Evolutionary conservation across 2,329 filamentous ascomycete genomes (phyloP), one percentile per base, ranked within the genome.

Genomic region (Amesomyces nigricolor): DNA sequence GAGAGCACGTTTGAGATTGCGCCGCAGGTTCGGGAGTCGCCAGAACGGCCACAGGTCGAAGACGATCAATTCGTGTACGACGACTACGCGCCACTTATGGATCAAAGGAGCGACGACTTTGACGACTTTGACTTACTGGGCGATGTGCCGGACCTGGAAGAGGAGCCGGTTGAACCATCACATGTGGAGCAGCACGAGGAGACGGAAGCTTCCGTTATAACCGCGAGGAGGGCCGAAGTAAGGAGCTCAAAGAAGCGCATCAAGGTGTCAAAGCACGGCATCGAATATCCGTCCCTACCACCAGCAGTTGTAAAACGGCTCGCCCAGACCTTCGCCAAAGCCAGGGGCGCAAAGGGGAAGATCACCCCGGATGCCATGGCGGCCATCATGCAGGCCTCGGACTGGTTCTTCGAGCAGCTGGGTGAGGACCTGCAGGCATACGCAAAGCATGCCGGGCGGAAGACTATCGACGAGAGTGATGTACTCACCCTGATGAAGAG

Each of bases 401-500:
- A 95, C 59, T 94, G 89, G 87, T 96, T 91, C 70, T 95, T 96
- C 68, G 89, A 95, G 71, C 91, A 96, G 70, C 75, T 88, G 2
- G 84, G 88, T 47, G 87, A 91, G 58, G 90, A 95, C 66, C 72
- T 96, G 53, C 81, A 82, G 11, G 86, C 85, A 2, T 96, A 91
- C 69, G 87, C 91, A 16, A 78, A 83, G 58, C 91, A 96, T 69
- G 90, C 87, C 5, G 86, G 87, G 32, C 82, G 91, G 32, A 94
- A 88, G 70, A 90, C 85, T 2, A 90, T 96, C 62, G 88, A 95
- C 64, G 89, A 94, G 69, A 87, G 81, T 63, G 91, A 96, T 68
- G 83, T 95, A 64, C 75, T 89, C 53, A 84, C 88, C 57, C 73
- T 96, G 62, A 89, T 96, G 87, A 85, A 81, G 70, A 85, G 90